phyloP scores from a whole-genome alignment of 768 basidiomycete genomes.

The Pisolithus tinctorius region DNA sequence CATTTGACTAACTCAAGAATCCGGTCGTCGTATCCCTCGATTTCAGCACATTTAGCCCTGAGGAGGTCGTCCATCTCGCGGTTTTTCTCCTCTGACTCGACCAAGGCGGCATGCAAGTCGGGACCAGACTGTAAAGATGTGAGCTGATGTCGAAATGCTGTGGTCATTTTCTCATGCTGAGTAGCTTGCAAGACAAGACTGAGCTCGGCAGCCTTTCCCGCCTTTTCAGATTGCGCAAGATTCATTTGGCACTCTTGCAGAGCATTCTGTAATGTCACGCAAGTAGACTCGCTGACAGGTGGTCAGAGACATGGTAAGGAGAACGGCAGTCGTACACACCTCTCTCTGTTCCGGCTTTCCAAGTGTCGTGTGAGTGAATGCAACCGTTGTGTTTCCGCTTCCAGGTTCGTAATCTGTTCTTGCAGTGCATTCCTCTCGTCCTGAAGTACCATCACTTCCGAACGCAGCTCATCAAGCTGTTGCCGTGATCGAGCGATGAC shows the following conservation, averaged over 20 bases:
- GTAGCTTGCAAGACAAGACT: slow-evolving; percentile 56
- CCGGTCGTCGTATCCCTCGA: slow-evolving; percentile 80
- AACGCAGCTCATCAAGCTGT: slow-evolving; percentile 37
- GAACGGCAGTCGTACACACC: slow-evolving; percentile 32
- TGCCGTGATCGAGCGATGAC: slow-evolving; percentile 30
- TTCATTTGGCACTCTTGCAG: slow-evolving; percentile 37
- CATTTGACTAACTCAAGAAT: slow-evolving; percentile 55
- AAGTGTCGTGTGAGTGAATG: slow-evolving; percentile 55
- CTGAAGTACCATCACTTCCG: slow-evolving; percentile 31
- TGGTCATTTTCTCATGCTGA: slow-evolving; percentile 60
- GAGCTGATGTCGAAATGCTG: slow-evolving; percentile 53
- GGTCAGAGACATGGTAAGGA: slow-evolving; percentile 4
- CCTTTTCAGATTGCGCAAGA: slow-evolving; percentile 49
- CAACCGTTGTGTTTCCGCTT: slow-evolving; percentile 60
- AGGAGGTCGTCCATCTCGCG: slow-evolving; percentile 72
- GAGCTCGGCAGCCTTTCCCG: slow-evolving; percentile 56
- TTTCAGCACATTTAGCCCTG: slow-evolving; percentile 62
- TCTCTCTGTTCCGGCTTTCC: slow-evolving; percentile 58
- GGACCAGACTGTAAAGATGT: slow-evolving; percentile 44
- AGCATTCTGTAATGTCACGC: slow-evolving; percentile 32
- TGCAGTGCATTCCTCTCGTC: slow-evolving; percentile 50
- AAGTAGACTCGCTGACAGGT: slow-evolving; percentile 40
- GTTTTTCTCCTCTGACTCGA: slow-evolving; percentile 62
- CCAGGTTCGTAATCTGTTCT: slow-evolving; percentile 48
- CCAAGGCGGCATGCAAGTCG: slow-evolving; percentile 47